These are phyloP conservation scores for Scutellaria minor DNA, from an alignment of 257 asterid genomes.

Conservation along the genomic window DNA sequence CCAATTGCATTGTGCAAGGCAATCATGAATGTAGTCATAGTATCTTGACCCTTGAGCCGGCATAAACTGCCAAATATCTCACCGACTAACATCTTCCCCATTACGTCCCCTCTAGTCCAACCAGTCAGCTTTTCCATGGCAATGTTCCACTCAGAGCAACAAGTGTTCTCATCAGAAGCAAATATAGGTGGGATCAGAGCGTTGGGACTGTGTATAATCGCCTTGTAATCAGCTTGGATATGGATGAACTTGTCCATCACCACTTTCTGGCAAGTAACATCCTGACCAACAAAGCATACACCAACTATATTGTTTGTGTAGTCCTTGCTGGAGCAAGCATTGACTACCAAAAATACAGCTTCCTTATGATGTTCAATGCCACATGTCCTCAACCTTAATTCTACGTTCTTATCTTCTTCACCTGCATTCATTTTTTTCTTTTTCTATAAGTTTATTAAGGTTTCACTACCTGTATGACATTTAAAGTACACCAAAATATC, in stretches of 20 bases:
- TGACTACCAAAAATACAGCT: slow-evolving; percentile 77
- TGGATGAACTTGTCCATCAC: slow-evolving; percentile 90
- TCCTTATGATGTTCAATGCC: slow-evolving; percentile 53
- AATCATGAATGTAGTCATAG: slow-evolving; percentile 79
- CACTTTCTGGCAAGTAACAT: slow-evolving; percentile 78
- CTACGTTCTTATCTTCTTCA: slow-evolving; percentile 80
- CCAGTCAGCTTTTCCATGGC: slow-evolving; percentile 96
- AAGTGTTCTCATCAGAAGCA: slow-evolving; percentile 84
- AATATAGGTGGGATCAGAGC: slow-evolving; percentile 93
- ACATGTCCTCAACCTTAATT: slow-evolving; percentile 69
- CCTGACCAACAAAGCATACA: slow-evolving; percentile 93
- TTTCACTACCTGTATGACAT: background rate
- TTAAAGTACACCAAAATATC: background rate
- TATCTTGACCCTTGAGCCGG: slow-evolving; percentile 73
- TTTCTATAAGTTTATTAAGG: slow-evolving; percentile 21
- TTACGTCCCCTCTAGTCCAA: slow-evolving; percentile 69
- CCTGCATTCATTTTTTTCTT: slow-evolving; percentile 50
- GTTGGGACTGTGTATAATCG: slow-evolving; percentile 85
- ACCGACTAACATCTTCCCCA: slow-evolving; percentile 84
- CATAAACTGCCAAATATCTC: slow-evolving; percentile 83
- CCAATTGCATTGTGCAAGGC: slow-evolving; percentile 80
- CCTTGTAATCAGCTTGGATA: slow-evolving; percentile 90
- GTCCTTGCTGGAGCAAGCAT: slow-evolving; percentile 96
- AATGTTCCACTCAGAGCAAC: slow-evolving; percentile 93
- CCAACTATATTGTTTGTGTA: slow-evolving; percentile 73